Evolutionary conservation across 768 basidiomycete genomes (phyloP).

Genomic region (Pleurotus djamor): DNA sequence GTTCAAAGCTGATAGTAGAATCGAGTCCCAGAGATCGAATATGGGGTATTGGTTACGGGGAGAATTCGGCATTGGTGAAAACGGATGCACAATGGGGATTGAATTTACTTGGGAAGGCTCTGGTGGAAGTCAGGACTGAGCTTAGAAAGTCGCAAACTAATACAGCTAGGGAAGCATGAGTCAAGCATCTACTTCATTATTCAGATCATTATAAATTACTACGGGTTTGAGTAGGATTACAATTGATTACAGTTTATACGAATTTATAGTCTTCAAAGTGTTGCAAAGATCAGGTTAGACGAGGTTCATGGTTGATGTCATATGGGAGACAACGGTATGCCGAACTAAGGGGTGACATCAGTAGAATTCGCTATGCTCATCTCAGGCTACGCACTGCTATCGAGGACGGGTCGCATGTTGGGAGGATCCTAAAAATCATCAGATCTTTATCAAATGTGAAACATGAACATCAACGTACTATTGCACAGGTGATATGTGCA

Average conservation of each 20-base stretch:
- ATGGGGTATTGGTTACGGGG: conserved; percentile 63
- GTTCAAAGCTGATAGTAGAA: conserved; percentile 47
- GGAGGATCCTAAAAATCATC: conserved; percentile 32
- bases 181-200: too few relatives aligned
- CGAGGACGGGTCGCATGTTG: background rate
- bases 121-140: conserved; percentile 35
- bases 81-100: conserved; percentile 47
- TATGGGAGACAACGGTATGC: background rate
- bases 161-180: too few relatives aligned
- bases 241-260: too few relatives aligned
- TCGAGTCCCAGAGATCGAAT: conserved; percentile 59
- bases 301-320: background rate
- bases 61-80: conserved; percentile 40
- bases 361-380: too few relatives aligned
- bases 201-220: too few relatives aligned
- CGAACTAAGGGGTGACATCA: background rate
- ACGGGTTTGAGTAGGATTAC: too few relatives aligned
- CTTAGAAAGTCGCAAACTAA: conserved; percentile 22
- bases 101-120: conserved; percentile 52
- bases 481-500: conserved; percentile 56
- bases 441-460: background rate
- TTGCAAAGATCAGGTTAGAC: too few relatives aligned
- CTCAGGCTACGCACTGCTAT: background rate
- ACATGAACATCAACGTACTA: conserved; percentile 34
- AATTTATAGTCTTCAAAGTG: too few relatives aligned